A percentile compares a stretch with the other conserved stretches of the same genome.
Conservation (phyloP, 2,329 filamentous ascomycete genomes). For the Ustilaginoidea virens region DNA sequence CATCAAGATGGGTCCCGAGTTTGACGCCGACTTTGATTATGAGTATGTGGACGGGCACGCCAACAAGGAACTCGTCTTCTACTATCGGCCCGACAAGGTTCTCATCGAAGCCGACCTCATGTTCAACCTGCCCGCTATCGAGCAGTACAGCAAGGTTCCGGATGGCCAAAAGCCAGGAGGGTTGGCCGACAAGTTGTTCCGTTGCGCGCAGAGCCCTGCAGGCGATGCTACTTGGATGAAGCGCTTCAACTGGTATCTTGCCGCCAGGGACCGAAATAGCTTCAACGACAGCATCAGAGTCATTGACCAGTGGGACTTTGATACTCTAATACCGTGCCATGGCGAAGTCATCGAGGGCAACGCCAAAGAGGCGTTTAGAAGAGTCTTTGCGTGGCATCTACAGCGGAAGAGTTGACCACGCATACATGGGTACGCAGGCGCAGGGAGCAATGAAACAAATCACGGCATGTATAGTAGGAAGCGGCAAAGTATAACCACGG, state of each 20-base stretch:
- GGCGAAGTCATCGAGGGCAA: slow-evolving; percentile 68
- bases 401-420: slow-evolving; percentile 17
- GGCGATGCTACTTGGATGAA: slow-evolving; percentile 61
- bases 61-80: slow-evolving; percentile 80
- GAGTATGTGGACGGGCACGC: slow-evolving; percentile 69
- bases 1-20: slow-evolving; percentile 52
- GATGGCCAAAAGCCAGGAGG: slow-evolving; percentile 17
- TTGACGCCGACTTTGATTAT: slow-evolving; percentile 72
- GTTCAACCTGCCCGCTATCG: slow-evolving; percentile 77
- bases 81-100: slow-evolving; percentile 62
- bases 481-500: too few species aligned
- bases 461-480: not conserved
- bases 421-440: too few species aligned
- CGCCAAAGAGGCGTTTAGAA: slow-evolving; percentile 61
- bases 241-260: slow-evolving; percentile 67
- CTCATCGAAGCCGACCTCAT: slow-evolving; percentile 82
- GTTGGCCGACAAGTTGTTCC: slow-evolving; percentile 27
- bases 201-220: slow-evolving; percentile 41
- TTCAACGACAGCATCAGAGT: slow-evolving; percentile 54
- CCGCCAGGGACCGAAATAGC: slow-evolving; percentile 45
- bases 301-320: slow-evolving; percentile 73
- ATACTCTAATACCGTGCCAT: slow-evolving; percentile 78
- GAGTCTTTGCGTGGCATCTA: slow-evolving; percentile 75
- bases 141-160: slow-evolving; percentile 69
- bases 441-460: too few species aligned